These are phyloP conservation scores for Aspergillus wentii DNA, from an alignment of 495 filamentous ascomycete genomes.

Conservation along the genomic window DNA sequence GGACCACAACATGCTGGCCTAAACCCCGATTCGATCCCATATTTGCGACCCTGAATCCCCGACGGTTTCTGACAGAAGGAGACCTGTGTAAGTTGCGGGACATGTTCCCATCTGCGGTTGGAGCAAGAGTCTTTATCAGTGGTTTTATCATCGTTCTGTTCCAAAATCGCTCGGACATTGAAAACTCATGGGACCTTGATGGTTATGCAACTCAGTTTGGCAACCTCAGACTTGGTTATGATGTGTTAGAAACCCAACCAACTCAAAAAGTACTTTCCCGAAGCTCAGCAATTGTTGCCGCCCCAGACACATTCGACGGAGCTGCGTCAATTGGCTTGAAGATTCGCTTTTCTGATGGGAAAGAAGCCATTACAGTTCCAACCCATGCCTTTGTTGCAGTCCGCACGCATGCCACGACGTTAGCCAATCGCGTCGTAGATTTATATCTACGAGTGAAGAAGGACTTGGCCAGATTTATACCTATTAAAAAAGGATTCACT, in stretches of 20 bases:
- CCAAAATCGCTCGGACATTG: conserved; percentile 9
- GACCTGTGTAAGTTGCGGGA: conserved; percentile 9
- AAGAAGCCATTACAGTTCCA: conserved; percentile 9
- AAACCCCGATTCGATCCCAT: conserved; percentile 8
- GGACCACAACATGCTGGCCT: conserved; percentile 9
- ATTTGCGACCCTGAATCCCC: conserved; percentile 6
- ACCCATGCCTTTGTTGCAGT: conserved; percentile 14
- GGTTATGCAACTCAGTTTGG: conserved; percentile 14
- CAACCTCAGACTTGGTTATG: conserved; percentile 12
- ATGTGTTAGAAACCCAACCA: conserved; percentile 10
- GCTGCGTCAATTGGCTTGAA: conserved; percentile 11
- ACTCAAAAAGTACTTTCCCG: conserved; percentile 4
- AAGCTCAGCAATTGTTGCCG: conserved; percentile 6
- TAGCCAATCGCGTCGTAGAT: too few species aligned
- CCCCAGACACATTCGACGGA: background rate
- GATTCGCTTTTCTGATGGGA: conserved; percentile 8
- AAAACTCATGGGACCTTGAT: conserved; percentile 12
- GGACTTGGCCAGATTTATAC: too few species aligned
- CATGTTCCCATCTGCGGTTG: conserved; percentile 12
- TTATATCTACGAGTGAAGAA: too few species aligned
- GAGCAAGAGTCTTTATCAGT: conserved; percentile 13
- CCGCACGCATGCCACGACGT: too few species aligned
- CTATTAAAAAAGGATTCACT: too few species aligned
- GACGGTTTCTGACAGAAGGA: conserved; percentile 9
- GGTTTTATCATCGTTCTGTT: conserved; percentile 17